phyloP scores from a whole-genome alignment of 148 eudicot species.

The Polygonum maritimum region DNA sequence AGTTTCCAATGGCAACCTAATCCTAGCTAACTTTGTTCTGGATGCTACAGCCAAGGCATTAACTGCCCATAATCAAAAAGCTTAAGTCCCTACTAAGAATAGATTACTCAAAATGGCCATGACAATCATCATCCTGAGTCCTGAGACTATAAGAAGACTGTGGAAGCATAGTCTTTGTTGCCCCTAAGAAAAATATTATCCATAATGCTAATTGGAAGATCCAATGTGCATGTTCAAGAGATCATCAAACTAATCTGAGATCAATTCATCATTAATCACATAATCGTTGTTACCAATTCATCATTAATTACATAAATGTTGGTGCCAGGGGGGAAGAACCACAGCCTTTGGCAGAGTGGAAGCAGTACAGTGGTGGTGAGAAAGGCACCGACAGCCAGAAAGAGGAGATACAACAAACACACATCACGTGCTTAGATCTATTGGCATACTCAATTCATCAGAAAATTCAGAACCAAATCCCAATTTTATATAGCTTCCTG shows the following conservation, averaged over 20 bases:
- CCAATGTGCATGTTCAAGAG: no score
- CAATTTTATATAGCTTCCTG: neutral
- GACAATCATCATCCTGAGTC: no score
- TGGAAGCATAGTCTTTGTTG: no score
- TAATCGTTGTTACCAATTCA: neutral
- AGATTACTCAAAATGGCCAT: no score
- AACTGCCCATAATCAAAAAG: neutral
- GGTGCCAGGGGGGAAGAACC: neutral
- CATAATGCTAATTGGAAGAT: no score
- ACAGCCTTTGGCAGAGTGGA: neutral
- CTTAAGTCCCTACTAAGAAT: neutral
- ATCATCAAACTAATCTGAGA: no score
- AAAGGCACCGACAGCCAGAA: constrained; percentile 7
- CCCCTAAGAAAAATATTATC: no score
- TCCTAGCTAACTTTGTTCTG: neutral
- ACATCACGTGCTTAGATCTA: constrained; percentile 3
- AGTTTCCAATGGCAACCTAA: neutral
- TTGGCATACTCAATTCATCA: neutral
- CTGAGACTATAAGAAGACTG: no score
- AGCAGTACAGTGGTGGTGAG: neutral
- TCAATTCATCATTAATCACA: no score
- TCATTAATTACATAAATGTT: neutral
- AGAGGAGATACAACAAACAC: neutral
- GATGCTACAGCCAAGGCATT: neutral
- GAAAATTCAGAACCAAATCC: neutral